Base-by-base conservation (phyloP, 768 basidiomycete species). In the Neoboletus magnificus region DNA sequence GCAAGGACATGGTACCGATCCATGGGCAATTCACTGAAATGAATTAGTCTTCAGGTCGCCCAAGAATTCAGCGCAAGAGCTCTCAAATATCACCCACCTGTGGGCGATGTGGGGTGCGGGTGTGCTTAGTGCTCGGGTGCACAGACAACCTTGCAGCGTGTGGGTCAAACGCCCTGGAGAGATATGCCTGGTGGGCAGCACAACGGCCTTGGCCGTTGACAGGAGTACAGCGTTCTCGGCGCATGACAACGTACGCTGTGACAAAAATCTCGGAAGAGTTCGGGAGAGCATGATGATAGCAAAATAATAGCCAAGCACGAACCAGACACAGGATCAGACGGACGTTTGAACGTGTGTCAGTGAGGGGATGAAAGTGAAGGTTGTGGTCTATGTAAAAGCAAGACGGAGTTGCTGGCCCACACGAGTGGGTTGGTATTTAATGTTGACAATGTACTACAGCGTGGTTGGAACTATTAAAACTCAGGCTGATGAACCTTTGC, bases 1-100 rank as follows among this genome's bases (percentile, higher is more conserved):
- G 94, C 81, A 27, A 89, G 71, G 30, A 68, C 66, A 64, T 94
- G 85, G 66, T 96, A 97, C 50, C 76, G 71, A 30, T 84, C 82
- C 60, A 80, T 77, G 1, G 83, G 71, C n/a, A 95, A 59, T 23
- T 78, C 73, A 57, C 82, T 83, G 62, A 33, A 30, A 44, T 20
- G 12, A 36, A 44, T 30, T 15, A 51, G 37, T 9, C 27, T 27
- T 35, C 46, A 32, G 16, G 35, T 36, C 8, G 6, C 35, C 20
- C 29, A 36, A 45, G 45, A 41, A 33, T n/a, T 4, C 23, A 46
- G 44, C 4, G 8, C 30, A 33, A 43, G 22, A 11, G 37, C 6
- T 44, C 16, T 36, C 36, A 11, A 44, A 54, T 25, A 46, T 22
- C 30, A 47, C 60, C 62, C 55, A 86, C 86, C 82, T 87, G 54